phyloP scores from a whole-genome alignment of 257 asterid species.

The Fraxinus americana region DNA sequence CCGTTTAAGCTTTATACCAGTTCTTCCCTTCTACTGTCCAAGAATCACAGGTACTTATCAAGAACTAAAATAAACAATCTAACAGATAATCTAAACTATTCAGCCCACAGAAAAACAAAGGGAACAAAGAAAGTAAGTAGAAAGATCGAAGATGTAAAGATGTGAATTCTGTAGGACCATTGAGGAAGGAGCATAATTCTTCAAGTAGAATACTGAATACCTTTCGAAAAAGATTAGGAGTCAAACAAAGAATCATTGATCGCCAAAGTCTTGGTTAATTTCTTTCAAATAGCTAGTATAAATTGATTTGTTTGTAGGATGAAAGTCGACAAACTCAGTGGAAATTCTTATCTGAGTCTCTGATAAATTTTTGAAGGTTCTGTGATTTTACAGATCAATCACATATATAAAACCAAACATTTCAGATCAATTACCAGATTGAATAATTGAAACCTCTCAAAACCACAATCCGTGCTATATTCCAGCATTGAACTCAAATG shows the following conservation, averaged over 20 bases:
- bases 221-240: not conserved
- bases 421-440: conserved; percentile 38
- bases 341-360: conserved; percentile 25
- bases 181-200: not conserved
- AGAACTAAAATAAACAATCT: too few species aligned
- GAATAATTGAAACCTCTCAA: conserved; percentile 21
- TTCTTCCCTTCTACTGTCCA: not conserved
- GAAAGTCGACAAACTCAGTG: not conserved
- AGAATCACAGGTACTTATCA: not conserved
- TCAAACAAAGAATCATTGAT: not conserved
- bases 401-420: conserved; percentile 44
- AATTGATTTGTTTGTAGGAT: conserved; percentile 4
- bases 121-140: not conserved
- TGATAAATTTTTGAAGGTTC: conserved; percentile 38
- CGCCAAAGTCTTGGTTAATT: not conserved
- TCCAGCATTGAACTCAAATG: not conserved
- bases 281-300: not conserved
- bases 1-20: too few species aligned
- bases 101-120: conserved; percentile 13
- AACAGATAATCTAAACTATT: not conserved
- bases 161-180: not conserved
- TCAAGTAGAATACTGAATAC: not conserved
- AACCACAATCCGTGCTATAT: conserved; percentile 15
- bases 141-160: not conserved
- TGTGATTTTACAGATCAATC: conserved; percentile 56